phyloP scores from a whole-genome alignment of 257 asterid genomes.

The Vinca minor region DNA sequence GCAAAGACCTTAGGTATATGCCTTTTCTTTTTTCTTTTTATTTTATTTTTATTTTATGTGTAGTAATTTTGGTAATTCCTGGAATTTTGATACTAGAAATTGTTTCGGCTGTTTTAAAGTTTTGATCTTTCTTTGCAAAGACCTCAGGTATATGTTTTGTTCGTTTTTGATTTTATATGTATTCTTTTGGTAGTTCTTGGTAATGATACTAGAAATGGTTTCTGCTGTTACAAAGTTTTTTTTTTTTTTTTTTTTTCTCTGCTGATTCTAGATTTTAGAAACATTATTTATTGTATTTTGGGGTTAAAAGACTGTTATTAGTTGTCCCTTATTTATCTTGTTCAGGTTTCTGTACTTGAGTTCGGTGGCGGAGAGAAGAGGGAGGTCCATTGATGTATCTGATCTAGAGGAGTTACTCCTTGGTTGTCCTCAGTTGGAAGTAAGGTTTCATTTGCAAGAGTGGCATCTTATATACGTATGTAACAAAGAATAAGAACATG shows the following conservation, averaged over 20 bases:
- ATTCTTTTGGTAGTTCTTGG: background rate
- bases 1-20: conserved; percentile 73
- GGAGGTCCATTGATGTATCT: conserved; percentile 65
- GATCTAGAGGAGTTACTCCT: conserved; percentile 82
- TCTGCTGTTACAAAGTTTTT: background rate
- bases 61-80: background rate
- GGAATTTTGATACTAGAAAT: background rate
- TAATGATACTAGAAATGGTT: background rate
- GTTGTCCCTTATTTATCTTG: conserved; percentile 22
- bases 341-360: conserved; percentile 85
- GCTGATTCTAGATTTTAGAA: background rate
- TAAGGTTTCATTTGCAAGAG: conserved; percentile 38
- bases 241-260: background rate
- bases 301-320: conserved; percentile 22
- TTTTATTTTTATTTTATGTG: background rate
- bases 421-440: conserved; percentile 94
- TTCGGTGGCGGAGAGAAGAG: conserved; percentile 81
- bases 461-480: background rate
- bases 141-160: conserved; percentile 12
- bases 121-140: conserved; percentile 29
- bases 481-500: background rate
- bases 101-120: background rate
- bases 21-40: background rate
- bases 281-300: conserved; percentile 7
- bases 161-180: background rate